Conservation (phyloP, 169 alveolate genomes). For the Babesia bigemina region DNA sequence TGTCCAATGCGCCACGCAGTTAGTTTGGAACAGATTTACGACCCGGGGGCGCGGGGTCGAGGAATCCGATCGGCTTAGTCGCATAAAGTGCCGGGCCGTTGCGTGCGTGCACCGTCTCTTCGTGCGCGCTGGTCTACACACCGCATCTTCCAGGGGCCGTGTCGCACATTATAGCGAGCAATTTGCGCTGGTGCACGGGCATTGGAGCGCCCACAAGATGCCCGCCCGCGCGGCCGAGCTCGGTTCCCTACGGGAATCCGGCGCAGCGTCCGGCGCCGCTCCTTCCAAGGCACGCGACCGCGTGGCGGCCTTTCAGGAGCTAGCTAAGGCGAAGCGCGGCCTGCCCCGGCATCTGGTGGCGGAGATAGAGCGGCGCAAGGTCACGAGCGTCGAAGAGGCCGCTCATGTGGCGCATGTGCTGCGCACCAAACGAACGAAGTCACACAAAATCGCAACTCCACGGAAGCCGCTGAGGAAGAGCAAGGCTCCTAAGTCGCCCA, state of each 20-base stretch:
- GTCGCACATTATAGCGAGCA: too few species aligned
- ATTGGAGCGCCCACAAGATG: neutral
- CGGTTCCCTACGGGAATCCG: neutral
- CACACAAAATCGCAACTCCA: slow-evolving; percentile 2
- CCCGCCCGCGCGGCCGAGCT: slow-evolving; percentile 1
- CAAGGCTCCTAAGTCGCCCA: neutral
- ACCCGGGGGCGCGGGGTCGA: too few species aligned
- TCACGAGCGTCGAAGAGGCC: slow-evolving; percentile 32
- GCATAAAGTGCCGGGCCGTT: too few species aligned
- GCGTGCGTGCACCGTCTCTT: too few species aligned
- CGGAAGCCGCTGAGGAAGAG: neutral
- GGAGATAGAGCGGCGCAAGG: slow-evolving; percentile 30
- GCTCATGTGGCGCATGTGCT: slow-evolving; percentile 19
- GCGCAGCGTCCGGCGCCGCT: neutral
- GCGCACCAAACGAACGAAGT: slow-evolving; percentile 16
- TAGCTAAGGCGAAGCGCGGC: slow-evolving; percentile 24
- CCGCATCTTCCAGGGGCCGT: too few species aligned
- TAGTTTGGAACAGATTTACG: too few species aligned
- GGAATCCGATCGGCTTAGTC: too few species aligned
- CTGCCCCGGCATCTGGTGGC: slow-evolving; percentile 16
- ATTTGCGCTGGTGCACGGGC: too few species aligned
- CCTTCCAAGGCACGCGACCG: slow-evolving; percentile 8
- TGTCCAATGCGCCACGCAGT: too few species aligned
- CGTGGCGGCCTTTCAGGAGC: slow-evolving; percentile 38
- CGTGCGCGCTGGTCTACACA: too few species aligned